Evolutionary conservation across 768 basidiomycete genomes (phyloP), one percentile per base, ranked within the genome.

Genomic region (Tubosaeta sp.): DNA sequence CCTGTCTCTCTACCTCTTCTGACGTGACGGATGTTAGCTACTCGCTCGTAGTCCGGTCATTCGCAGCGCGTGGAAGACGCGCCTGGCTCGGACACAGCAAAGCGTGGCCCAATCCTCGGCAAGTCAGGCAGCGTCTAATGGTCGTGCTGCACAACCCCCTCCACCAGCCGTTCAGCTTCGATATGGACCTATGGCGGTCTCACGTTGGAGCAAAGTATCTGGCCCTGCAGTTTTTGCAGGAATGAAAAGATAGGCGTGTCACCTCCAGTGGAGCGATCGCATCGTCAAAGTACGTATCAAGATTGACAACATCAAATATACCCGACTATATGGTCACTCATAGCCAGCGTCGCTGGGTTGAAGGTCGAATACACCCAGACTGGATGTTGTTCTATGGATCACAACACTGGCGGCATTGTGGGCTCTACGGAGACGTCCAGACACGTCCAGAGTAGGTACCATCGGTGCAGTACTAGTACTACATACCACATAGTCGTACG

Each of bases 41-140:
- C 76, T 92, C 12, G 77, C 76, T 35, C 80, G 84, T 45, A 81
- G 81, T 9, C 75, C 72, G 41, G 66, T 73, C 16, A 85, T 92
- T 60, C 83, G 86, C 35, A 76, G 76, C 44, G 79, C 86, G 2
- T 91, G 89, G 89, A 91, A 91, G 69, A 70, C 74, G 18, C 81
- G 89, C 16, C 75, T 75, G 31, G 72, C 68, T 16, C 76, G 75
- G 46, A 49, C 74, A 29, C 63, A 68, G 22, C 65, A 57, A 46
- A 55, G 63, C 31, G 30, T 43, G 11, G 29, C 53, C 19, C 67
- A 56, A 18, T 60, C 65, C 46, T 50, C 63, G 31, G 67, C 58
- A 3, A 48, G 49, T 12, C 56, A 48, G 6, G 31, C 51, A 44
- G 52, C 44, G 49, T 48, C 53, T n/a, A 65, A 66, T 22, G 66